Evolutionary conservation across 805 yeast species (phyloP).

Genomic region (Wilhelminamyces savonicus): DNA sequence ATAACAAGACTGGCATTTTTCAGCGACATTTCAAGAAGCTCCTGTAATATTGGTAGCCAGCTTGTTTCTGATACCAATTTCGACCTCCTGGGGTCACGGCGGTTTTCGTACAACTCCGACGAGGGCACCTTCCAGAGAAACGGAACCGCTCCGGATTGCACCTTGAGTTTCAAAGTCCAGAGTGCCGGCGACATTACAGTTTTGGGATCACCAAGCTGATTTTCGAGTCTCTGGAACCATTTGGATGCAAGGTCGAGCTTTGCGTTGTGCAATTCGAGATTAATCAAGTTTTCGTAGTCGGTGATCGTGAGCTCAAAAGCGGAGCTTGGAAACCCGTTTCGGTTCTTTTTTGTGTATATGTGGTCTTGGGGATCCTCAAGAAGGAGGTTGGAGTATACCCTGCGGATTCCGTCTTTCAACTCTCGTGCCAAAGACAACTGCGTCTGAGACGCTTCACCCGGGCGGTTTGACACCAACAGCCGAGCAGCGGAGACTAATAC

Average conservation of each 20-base stretch:
- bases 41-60: slow-evolving; percentile 16
- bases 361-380: slow-evolving; percentile 1
- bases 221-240: slow-evolving; percentile 32
- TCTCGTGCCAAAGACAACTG: slow-evolving; percentile 6
- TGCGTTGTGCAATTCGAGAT: slow-evolving; percentile 26
- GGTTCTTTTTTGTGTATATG: too few relatives aligned
- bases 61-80: slow-evolving; percentile 10
- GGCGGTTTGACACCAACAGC: too few relatives aligned
- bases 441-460: not conserved
- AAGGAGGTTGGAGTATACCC: slow-evolving; percentile 9
- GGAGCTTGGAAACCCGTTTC: too few relatives aligned
- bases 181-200: slow-evolving; percentile 22
- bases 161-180: slow-evolving; percentile 30
- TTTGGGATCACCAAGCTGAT: slow-evolving; percentile 10
- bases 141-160: slow-evolving; percentile 27
- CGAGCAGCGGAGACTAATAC: slow-evolving; percentile 5
- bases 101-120: slow-evolving; percentile 12
- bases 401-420: slow-evolving; percentile 7
- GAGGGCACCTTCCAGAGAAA: slow-evolving; percentile 22
- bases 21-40: slow-evolving; percentile 17
- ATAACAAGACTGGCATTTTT: slow-evolving; percentile 3
- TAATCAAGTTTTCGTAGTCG: slow-evolving; percentile 35
- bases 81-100: slow-evolving; percentile 14
- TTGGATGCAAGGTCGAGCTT: slow-evolving; percentile 34
- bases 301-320: slow-evolving; percentile 9